These are phyloP conservation scores for Penicillium sp. DNA, from an alignment of 2,329 filamentous ascomycete species.

Conservation along the genomic window DNA sequence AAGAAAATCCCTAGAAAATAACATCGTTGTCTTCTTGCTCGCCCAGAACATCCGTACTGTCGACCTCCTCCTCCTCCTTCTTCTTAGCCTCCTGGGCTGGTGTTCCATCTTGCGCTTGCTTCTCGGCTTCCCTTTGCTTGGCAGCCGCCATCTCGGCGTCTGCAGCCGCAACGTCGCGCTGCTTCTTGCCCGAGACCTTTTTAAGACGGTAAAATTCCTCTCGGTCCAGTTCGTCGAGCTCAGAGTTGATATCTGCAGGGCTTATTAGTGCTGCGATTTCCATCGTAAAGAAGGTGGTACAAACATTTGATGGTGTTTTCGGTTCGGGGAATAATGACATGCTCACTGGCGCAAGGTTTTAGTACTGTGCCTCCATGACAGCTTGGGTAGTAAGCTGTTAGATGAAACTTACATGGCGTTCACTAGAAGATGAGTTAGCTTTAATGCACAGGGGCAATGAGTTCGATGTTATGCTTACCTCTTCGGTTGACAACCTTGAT, in stretches of 20 bases:
- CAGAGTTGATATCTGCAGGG: slow-evolving; percentile 85
- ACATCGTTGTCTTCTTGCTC: slow-evolving; percentile 80
- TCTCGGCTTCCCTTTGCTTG: slow-evolving; percentile 40
- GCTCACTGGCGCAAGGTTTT: slow-evolving; percentile 39
- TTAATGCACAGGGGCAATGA: slow-evolving; percentile 14
- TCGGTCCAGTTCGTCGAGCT: slow-evolving; percentile 93
- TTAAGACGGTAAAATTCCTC: slow-evolving; percentile 98
- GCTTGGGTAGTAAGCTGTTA: neutral
- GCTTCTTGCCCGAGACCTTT: slow-evolving; percentile 87
- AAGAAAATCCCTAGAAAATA: slow-evolving; percentile 64
- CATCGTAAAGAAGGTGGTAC: neutral
- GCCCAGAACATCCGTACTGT: slow-evolving; percentile 66
- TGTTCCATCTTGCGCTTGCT: slow-evolving; percentile 58
- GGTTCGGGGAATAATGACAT: slow-evolving; percentile 90
- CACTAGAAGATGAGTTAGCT: slow-evolving; percentile 53
- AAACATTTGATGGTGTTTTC: slow-evolving; percentile 99
- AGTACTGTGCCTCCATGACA: slow-evolving; percentile 6
- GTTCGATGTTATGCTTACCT: slow-evolving; percentile 56
- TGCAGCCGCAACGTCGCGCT: slow-evolving; percentile 69
- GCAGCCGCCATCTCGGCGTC: slow-evolving; percentile 72
- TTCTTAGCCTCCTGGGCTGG: slow-evolving; percentile 33
- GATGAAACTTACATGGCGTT: slow-evolving; percentile 75
- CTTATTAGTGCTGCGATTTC: slow-evolving; percentile 3
- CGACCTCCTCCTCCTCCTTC: slow-evolving; percentile 35
- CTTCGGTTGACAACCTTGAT: slow-evolving; percentile 98